Base-by-base conservation (phyloP, 768 basidiomycete genomes). In the Serendipita sp. region DNA sequence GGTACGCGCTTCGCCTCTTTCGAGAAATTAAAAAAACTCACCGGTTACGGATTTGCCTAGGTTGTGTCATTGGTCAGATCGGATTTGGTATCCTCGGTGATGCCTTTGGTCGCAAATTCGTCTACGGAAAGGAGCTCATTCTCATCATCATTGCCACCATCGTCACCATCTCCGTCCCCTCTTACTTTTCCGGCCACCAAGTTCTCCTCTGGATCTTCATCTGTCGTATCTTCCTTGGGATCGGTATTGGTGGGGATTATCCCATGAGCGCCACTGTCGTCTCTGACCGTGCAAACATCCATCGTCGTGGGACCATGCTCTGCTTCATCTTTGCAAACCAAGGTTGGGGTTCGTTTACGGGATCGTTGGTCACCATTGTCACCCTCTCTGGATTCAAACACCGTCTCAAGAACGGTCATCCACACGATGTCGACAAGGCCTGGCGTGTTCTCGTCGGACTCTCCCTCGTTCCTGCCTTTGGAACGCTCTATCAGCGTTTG, bases 231-330 rank as follows among this genome's bases (percentile, higher is more conserved):
- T 69, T 90, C 4, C 81, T 90, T 41, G 89, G 89, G 0, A 74
- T 91, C 16, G 89, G 88, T 28, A 83, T 90, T 0, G 89, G 87
- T 15, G 88, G 86, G 2, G 89, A 89, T 72, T 88, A 88, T 70
- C 86, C 87, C 1, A 85, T 89, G 86, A 83, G 80, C 10, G 86
- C 87, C 0, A 81, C 81, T 8, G 76, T 88, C 65, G 64, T 64
- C 24, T 44, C 64, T 4, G 62, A 90, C 68, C 79, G 86, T 13
- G 78, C 86, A 3, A 80, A 80, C 67, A 70, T 88, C 45, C 77
- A 81, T 44, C 83, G 86, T 37, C 80, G 86, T 15, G 88, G 88
- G 0, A 85, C 84, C 0, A 78, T 90, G 74, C 78, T 91, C n/a
- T 78, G 83, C 24, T 88, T 86, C 70, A 86, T 88, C 68, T 89